A percentile compares a stretch with the other conserved stretches of the same genome.
These are phyloP conservation scores for Gossypioides kirkii DNA, from an alignment of 345 rosid species.

Conservation along the genomic window DNA sequence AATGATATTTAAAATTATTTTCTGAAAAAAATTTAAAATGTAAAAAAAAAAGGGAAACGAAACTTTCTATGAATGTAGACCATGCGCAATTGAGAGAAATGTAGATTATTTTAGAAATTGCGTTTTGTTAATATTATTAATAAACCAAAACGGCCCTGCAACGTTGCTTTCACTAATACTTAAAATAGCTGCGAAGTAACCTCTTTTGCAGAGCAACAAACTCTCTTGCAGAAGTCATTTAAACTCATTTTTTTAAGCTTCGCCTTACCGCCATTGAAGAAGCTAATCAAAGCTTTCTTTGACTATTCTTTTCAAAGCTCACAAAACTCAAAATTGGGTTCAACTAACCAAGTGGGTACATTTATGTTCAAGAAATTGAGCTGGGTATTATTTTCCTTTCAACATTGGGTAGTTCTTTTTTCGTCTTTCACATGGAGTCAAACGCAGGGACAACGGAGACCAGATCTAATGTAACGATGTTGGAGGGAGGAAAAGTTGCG, in stretches of 20 bases:
- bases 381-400: not conserved
- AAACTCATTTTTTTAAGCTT: not conserved
- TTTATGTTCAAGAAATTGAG: not conserved
- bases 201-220: conserved; percentile 9
- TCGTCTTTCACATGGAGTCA: conserved; percentile 30
- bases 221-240: not conserved
- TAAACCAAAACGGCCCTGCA: conserved; percentile 11
- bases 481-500: conserved; percentile 16
- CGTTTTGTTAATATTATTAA: not conserved
- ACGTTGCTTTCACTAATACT: conserved; percentile 31
- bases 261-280: conserved; percentile 15
- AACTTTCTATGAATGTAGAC: too few relatives aligned
- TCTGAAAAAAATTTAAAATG: too few relatives aligned
- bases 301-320: not conserved
- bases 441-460: conserved; percentile 25
- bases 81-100: too few relatives aligned
- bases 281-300: not conserved
- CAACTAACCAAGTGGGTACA: conserved; percentile 8
- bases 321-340: not conserved
- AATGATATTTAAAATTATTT: too few relatives aligned
- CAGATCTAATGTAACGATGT: conserved; percentile 37
- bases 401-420: not conserved
- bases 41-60: too few relatives aligned
- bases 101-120: not conserved
- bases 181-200: conserved; percentile 21